Base-by-base conservation (phyloP, 1,284 basidiomycete genomes). In the Rhodotorula sp. region DNA sequence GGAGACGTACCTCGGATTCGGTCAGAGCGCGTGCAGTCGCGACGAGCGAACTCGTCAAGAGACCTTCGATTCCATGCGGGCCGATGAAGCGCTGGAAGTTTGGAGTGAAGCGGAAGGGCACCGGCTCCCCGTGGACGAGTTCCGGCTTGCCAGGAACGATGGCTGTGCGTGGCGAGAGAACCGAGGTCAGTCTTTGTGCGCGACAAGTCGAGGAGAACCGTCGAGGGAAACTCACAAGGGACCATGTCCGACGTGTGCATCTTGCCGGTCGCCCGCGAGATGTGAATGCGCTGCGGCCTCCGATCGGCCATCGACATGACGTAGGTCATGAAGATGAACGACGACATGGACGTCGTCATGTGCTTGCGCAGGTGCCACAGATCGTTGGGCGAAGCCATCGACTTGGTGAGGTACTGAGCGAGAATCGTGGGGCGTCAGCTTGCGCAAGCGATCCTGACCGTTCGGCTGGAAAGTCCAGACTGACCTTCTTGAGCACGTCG, bases 331-430 rank as follows among this genome's bases (percentile, higher is more conserved):
- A 99, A 99, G 78, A 91, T 91, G 56, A 88, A 88, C 0, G 92
- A 87, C 0, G 97, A 93, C 58, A 93, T 86, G 80, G 99, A 95
- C 58, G 91, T 83, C 16, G 95, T 90, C 82, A 99, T 97, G 81
- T 97, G 93, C 84, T 97, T 99, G 74, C 97, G 89, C 88, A 98
- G 93, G 73, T 92, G 87, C 95, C 96, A 99, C 8, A 99, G 85
- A 77, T 97, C 93, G 70, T 88, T 88, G 2, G 96, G 89, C 7
- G 87, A 87, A 43, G 86, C 84, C 92, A 97, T 97, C 34, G 90
- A 90, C 62, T 87, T 87, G 58, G 89, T 86, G 89, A 99, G 92
- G 81, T 93, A 99, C 91, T 97, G 79, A 3, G 20, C n/a, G 46
- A 39, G 29, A 49, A 34, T 20, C 5, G 52, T 39, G 52, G 1